A percentile compares a stretch with the other conserved stretches of the same genome.
Evolutionary conservation across 2,329 filamentous ascomycete genomes (phyloP).

Genomic region (Pseudogymnoascus sp.): DNA sequence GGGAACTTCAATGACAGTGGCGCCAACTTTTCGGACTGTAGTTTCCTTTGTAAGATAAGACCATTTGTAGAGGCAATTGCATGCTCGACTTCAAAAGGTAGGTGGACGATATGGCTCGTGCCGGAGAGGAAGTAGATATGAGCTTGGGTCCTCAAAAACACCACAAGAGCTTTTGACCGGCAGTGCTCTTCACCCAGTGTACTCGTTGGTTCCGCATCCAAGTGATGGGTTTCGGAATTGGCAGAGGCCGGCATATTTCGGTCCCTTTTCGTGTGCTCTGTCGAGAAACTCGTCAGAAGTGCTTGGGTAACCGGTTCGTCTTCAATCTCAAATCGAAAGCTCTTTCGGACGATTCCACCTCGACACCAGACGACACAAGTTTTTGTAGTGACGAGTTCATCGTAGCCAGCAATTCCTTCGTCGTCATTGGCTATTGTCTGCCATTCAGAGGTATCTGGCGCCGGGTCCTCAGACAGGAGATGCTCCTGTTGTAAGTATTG

Average conservation of each 20-base stretch:
- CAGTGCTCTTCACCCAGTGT: constrained; percentile 23
- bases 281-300: constrained; percentile 70
- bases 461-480: constrained; percentile 61
- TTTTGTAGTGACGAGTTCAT: constrained; percentile 46
- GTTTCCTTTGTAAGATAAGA: constrained; percentile 77
- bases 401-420: constrained; percentile 24
- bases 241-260: not conserved
- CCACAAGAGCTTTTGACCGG: constrained; percentile 65
- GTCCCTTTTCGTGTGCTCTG: constrained; percentile 11
- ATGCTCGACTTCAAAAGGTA: constrained; percentile 89
- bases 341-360: constrained; percentile 74
- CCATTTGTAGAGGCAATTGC: constrained; percentile 77
- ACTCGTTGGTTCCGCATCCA: constrained; percentile 20
- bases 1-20: constrained; percentile 50
- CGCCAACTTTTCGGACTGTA: constrained; percentile 43
- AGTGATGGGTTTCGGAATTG: constrained; percentile 13
- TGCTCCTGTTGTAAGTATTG: constrained; percentile 76
- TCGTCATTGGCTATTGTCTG: constrained; percentile 48
- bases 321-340: constrained; percentile 79
- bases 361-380: constrained; percentile 85
- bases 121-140: constrained; percentile 89
- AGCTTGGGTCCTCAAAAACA: constrained; percentile 86
- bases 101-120: constrained; percentile 79
- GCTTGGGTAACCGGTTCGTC: constrained; percentile 82
- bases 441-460: constrained; percentile 67